Percentiles rank a stretch among this genome's conserved stretches.
Evolutionary conservation across 1,284 basidiomycete genomes (phyloP).

Genomic region (Heterobasidion parviporum): DNA sequence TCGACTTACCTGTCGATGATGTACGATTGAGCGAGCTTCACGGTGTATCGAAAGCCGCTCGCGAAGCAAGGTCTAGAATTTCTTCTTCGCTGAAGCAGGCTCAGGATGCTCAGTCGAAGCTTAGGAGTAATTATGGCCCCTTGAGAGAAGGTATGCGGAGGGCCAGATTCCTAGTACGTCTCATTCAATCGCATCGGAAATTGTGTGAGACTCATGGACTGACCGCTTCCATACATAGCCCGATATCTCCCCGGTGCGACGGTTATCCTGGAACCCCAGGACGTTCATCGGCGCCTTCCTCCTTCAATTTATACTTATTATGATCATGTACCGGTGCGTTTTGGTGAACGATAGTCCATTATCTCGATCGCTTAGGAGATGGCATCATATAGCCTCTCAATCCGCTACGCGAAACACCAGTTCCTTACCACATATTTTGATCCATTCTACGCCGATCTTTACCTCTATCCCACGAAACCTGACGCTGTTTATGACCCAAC

Average conservation of each 20-base stretch:
- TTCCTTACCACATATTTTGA: slow-evolving; percentile 63
- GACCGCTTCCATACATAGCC: slow-evolving; percentile 6
- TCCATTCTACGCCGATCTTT: slow-evolving; percentile 61
- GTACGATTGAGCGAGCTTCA: slow-evolving; percentile 43
- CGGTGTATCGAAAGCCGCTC: slow-evolving; percentile 43
- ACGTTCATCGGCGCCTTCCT: slow-evolving; percentile 11
- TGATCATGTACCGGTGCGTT: slow-evolving; percentile 28
- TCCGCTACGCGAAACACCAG: slow-evolving; percentile 30
- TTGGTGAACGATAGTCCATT: not conserved
- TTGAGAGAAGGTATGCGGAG: slow-evolving; percentile 28
- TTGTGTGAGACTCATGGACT: not conserved
- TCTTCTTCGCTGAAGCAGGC: slow-evolving; percentile 31
- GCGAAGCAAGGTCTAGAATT: slow-evolving; percentile 37
- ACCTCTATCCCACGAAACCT: slow-evolving; percentile 42
- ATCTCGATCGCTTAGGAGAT: not conserved
- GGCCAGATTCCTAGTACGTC: slow-evolving; percentile 25
- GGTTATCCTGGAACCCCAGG: slow-evolving; percentile 12
- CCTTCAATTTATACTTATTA: slow-evolving; percentile 23
- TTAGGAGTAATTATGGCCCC: slow-evolving; percentile 22
- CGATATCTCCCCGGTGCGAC: slow-evolving; percentile 10
- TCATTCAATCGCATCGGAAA: not conserved
- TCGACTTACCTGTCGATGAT: slow-evolving; percentile 28
- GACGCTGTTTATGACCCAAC: slow-evolving; percentile 29
- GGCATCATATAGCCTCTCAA: slow-evolving; percentile 25
- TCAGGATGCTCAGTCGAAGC: slow-evolving; percentile 21